Base-by-base conservation (phyloP, 2,329 filamentous ascomycete species). In the Penicillium psychrosexuale region DNA sequence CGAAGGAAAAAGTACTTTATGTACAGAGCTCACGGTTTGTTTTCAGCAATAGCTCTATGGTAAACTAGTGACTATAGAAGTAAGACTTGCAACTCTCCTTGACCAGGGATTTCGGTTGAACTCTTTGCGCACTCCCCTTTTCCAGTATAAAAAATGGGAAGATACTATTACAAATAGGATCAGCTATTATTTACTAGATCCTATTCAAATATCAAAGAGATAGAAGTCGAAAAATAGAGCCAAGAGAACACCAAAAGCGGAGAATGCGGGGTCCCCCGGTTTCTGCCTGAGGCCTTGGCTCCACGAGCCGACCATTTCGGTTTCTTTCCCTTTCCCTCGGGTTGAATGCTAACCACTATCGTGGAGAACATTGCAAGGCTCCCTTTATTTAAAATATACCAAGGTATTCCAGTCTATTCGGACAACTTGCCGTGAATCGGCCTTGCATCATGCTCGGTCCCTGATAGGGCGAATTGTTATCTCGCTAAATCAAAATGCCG, bases 401-500 rank as follows among this genome's bases (percentile, higher is more conserved):
- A 27, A 30, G n/a, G 2, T 19, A 19, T 37, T 11, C 19, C 11
- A 43, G 53, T 24, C 30, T 28, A 36, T 22, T 44, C 47, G 31
- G 51, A 50, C n/a, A 47, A 28, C 17, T 28, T 28, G 30, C 46
- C 53, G 54, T 46, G 34, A 40, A 33, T 51, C 34, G 31, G 45
- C 27, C 33, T 34, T 53, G 52, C 57, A 52, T 54, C 54, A 64
- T 63, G 62, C 60, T 58, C 61, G 58, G 61, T 54, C 56, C 52
- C 58, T 62, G 60, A 58, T 63, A 62, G 50, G 42, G 51, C 50
- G 38, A 50, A 45, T 53, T 47, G 49, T 48, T 42, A 51, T 56
- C 66, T 71, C 68, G 68, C 69, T 65, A 62, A 58, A 66, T 61
- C 63, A 69, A 66, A 59, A 72, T 70, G 69, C 64, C 69, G 66